These are phyloP conservation scores for Boletus semigastroideus DNA, from an alignment of 1,284 basidiomycete species.

Conservation along the genomic window DNA sequence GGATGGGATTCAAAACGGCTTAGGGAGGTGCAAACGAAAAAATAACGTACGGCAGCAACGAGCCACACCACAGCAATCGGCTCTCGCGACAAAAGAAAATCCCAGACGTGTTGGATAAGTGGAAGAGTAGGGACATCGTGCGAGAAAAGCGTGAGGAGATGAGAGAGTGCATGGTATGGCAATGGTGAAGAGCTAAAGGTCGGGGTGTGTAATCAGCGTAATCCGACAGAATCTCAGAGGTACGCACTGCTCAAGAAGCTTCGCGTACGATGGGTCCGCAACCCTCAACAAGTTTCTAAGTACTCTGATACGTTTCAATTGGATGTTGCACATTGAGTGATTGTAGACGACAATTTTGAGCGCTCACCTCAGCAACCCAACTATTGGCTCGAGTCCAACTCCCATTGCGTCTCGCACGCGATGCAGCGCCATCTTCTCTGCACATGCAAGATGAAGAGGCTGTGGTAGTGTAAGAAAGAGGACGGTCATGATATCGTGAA, in stretches of 20 bases:
- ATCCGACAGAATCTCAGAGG: not conserved
- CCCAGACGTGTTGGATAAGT: slow-evolving; percentile 86
- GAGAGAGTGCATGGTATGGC: slow-evolving; percentile 87
- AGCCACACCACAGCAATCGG: slow-evolving; percentile 83
- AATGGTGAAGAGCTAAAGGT: slow-evolving; percentile 54
- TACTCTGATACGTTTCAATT: slow-evolving; percentile 43
- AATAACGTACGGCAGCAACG: slow-evolving; percentile 65
- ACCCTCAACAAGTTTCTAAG: slow-evolving; percentile 68
- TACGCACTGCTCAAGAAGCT: slow-evolving; percentile 65
- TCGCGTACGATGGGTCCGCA: slow-evolving; percentile 71
- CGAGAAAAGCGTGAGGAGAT: slow-evolving; percentile 87
- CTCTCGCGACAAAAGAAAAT: slow-evolving; percentile 81
- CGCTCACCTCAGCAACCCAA: slow-evolving; percentile 74
- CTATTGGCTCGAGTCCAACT: slow-evolving; percentile 75
- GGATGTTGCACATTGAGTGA: not conserved
- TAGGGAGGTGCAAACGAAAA: not conserved
- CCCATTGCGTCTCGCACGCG: slow-evolving; percentile 91
- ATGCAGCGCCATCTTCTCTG: slow-evolving; percentile 77
- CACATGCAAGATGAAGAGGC: slow-evolving; percentile 55
- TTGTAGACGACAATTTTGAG: not conserved
- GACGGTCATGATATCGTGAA: slow-evolving; percentile 90
- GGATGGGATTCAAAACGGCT: slow-evolving; percentile 5
- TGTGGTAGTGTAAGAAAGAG: slow-evolving; percentile 77
- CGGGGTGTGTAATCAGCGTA: slow-evolving; percentile 1
- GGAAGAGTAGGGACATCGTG: slow-evolving; percentile 86